Conservation (phyloP, 2,329 filamentous ascomycete genomes). For the Fusarium dlaminii region DNA sequence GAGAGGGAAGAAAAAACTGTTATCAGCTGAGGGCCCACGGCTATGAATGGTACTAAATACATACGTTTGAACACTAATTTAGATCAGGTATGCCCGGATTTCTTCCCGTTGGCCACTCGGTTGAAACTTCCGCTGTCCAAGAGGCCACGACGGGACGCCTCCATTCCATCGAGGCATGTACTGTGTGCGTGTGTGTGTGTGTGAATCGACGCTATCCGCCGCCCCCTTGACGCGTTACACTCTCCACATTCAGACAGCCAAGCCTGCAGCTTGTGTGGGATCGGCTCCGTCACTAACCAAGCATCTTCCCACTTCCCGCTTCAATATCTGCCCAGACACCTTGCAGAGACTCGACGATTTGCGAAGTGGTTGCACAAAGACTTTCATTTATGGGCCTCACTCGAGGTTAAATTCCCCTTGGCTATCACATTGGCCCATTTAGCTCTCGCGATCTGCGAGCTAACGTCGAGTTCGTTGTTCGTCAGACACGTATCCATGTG, state of each 20-base stretch:
- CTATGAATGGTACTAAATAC: background rate
- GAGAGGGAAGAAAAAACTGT: background rate
- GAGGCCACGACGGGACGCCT: conserved; percentile 6
- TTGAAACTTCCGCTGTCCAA: conserved; percentile 24
- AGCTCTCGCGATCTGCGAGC: background rate
- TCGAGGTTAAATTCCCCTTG: background rate
- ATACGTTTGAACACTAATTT: background rate
- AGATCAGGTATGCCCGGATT: background rate
- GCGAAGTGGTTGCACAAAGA: conserved; percentile 26
- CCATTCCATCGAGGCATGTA: conserved; percentile 30
- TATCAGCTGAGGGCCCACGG: background rate
- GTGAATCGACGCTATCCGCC: conserved; percentile 4
- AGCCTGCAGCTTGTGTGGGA: conserved; percentile 20
- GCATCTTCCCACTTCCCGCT: conserved; percentile 31
- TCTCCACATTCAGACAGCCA: conserved; percentile 25
- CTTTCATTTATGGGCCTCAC: conserved; percentile 8
- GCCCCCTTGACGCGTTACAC: conserved; percentile 38
- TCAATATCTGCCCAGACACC: conserved; percentile 21
- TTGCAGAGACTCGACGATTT: conserved; percentile 10
- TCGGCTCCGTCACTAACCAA: conserved; percentile 12
- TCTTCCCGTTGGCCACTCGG: conserved; percentile 21
- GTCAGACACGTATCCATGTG: conserved; percentile 25
- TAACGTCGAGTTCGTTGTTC: background rate
- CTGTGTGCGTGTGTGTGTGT: too few relatives aligned
- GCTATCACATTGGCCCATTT: background rate